Conservation (phyloP, 2,329 filamentous ascomycete species). For the Aspergillus sp. region DNA sequence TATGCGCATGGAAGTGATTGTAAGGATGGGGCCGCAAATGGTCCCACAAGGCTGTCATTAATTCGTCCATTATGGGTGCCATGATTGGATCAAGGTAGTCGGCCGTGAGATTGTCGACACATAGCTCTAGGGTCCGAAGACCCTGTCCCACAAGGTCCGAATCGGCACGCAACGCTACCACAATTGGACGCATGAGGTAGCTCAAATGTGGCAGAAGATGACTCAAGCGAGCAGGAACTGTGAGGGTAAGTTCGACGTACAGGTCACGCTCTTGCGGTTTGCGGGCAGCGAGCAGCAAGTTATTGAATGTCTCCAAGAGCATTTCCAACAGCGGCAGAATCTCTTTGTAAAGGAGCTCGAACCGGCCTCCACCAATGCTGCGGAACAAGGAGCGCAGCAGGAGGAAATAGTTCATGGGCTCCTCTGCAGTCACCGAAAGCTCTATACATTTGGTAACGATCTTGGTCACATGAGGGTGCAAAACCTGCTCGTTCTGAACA, state of each 20-base stretch:
- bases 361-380: conserved; percentile 95
- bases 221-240: conserved; percentile 89
- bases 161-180: conserved; percentile 89
- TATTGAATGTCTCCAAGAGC: conserved; percentile 96
- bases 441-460: conserved; percentile 98
- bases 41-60: conserved; percentile 97
- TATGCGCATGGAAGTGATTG: conserved; percentile 96
- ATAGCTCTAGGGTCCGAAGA: conserved; percentile 87
- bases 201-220: conserved; percentile 93
- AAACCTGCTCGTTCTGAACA: conserved; percentile 88
- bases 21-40: conserved; percentile 92
- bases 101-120: conserved; percentile 95
- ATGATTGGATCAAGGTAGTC: conserved; percentile 99
- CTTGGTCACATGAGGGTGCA: conserved; percentile 93
- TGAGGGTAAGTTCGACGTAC: conserved; percentile 95
- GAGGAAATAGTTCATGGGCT: conserved; percentile 98
- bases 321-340: conserved; percentile 95
- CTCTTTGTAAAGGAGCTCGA: conserved; percentile 97
- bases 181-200: conserved; percentile 94
- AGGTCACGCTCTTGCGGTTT: conserved; percentile 90
- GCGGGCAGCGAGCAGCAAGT: conserved; percentile 82
- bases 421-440: conserved; percentile 89
- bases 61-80: conserved; percentile 96
- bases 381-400: conserved; percentile 88
- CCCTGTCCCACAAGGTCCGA: conserved; percentile 95